Evolutionary conservation across 2,329 filamentous ascomycete species (phyloP), one percentile per base, ranked within the genome.

Genomic region (Fusarium sororula): DNA sequence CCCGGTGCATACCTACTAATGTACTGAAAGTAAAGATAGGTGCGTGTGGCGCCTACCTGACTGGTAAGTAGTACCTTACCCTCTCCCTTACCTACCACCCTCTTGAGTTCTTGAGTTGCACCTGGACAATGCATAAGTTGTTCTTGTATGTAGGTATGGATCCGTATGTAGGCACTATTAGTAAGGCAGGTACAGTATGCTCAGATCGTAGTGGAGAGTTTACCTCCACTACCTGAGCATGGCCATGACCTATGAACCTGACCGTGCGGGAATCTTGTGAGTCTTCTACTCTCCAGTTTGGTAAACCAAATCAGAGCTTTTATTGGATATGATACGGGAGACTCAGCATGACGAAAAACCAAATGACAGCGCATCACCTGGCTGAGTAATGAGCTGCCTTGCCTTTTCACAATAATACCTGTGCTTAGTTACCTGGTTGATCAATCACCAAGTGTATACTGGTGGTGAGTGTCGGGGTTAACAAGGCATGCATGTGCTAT

Each of bases 181-280:
- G 32, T 35, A 35, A 35, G 32, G 32, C 32, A 15, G 32, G 32
- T 35, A 35, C 13, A 35, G 7, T 35, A 38, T 45, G 37, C 37
- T 39, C 35, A 48, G 61, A 22, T 22, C 30, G 56, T 39, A 53
- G 50, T 68, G 48, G n/a, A 30, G 30, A 30, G 20, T 37, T 57
- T 30, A 32, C 28, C 37, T 54, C 28, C 26, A 42, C 13, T 48
- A 48, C 26, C 26, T 48, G 18, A 28, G 44, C 26, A 48, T n/a
- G 28, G 45, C n/a, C 30, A 32, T 35, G 20, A 20, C 30, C 22
- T 35, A 35, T 32, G 38, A 28, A 35, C 15, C 30, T 30, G 12
- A 66, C 70, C 11, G 54, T 63, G 66, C 59, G 60, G 70, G 24
- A 62, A 41, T 47, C 37, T 38, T 62, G 61, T 37, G 63, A 66